These are phyloP conservation scores for Moesziomyces sp. DNA, from an alignment of 1,284 basidiomycete species.

Conservation along the genomic window DNA sequence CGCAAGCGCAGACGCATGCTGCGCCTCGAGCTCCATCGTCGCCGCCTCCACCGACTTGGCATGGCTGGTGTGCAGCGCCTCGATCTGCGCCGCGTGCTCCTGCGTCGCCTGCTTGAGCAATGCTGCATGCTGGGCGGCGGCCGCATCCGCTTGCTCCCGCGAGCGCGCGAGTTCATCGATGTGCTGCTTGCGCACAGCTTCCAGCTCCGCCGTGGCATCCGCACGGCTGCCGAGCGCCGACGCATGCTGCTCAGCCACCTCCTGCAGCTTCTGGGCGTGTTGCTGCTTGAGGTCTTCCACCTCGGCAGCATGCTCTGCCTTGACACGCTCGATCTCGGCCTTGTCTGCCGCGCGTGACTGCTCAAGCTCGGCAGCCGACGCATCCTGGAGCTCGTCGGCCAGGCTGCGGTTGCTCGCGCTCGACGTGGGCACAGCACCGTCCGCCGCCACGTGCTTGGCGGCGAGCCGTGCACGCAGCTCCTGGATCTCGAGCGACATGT, in stretches of 20 bases:
- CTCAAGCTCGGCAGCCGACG: constrained; percentile 29
- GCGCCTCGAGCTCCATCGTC: constrained; percentile 39
- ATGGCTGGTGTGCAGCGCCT: constrained; percentile 19
- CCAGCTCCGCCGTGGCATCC: constrained; percentile 16
- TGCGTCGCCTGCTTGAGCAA: constrained; percentile 1
- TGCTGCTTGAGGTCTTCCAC: constrained; percentile 24
- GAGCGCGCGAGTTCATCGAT: constrained; percentile 18
- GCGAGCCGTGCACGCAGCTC: constrained; percentile 75
- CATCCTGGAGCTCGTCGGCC: constrained; percentile 85
- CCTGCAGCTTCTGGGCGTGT: constrained; percentile 27
- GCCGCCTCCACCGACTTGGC: constrained; percentile 14
- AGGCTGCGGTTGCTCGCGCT: constrained; percentile 68
- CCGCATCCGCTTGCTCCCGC: constrained; percentile 27
- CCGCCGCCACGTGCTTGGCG: constrained; percentile 55
- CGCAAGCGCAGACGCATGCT: constrained; percentile 36
- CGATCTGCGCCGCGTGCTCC: constrained; percentile 17
- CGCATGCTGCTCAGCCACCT: constrained; percentile 35
- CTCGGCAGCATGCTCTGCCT: constrained; percentile 23
- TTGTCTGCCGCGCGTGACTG: neutral
- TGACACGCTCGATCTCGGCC: constrained; percentile 18
- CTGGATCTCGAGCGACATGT: constrained; percentile 81
- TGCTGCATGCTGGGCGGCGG: constrained; percentile 18
- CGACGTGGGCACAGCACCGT: constrained; percentile 35
- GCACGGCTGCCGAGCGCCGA: constrained; percentile 17
- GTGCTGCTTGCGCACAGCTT: constrained; percentile 25